Evolutionary conservation across 2,329 filamentous ascomycete species (phyloP).

Genomic region (Leptodontidium sp.): DNA sequence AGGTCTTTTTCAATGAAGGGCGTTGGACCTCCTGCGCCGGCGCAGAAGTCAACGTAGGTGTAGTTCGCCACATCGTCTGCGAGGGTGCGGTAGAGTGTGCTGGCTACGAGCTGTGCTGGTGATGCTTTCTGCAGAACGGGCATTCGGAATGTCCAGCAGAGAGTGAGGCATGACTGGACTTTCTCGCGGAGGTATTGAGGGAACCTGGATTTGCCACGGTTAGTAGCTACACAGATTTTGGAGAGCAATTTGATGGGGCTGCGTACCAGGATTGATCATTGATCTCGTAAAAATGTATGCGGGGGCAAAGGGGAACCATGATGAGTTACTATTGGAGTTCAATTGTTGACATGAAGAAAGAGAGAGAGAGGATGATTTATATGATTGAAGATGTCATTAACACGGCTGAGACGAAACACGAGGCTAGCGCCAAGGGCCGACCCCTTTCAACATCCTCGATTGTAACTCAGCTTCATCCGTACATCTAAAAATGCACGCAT

Average conservation of each 20-base stretch:
- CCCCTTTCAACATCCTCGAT: background rate
- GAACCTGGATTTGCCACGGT: constrained; percentile 58
- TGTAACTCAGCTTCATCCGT: background rate
- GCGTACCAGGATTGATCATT: constrained; percentile 71
- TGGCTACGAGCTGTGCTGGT: constrained; percentile 68
- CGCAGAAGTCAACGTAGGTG: constrained; percentile 78
- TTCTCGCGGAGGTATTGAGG: constrained; percentile 69
- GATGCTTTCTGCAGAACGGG: constrained; percentile 64
- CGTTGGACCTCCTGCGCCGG: constrained; percentile 76
- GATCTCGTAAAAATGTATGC: constrained; percentile 72
- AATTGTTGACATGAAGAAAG: constrained; percentile 15
- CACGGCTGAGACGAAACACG: constrained; percentile 34
- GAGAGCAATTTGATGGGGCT: constrained; percentile 15
- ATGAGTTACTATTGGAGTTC: background rate
- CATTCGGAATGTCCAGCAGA: constrained; percentile 67
- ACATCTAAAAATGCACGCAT: constrained; percentile 36
- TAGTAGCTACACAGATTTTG: constrained; percentile 16
- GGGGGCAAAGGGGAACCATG: constrained; percentile 61
- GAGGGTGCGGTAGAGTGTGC: constrained; percentile 61
- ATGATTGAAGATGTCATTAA: constrained; percentile 1
- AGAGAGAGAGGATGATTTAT: constrained; percentile 21
- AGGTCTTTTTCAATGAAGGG: constrained; percentile 67
- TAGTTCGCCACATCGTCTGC: constrained; percentile 58
- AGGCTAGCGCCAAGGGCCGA: constrained; percentile 31
- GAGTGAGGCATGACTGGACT: constrained; percentile 70